Percentiles rank a stretch among this genome's conserved stretches.
Conservation (phyloP, 257 asterid genomes). For the Solanum chaucha region DNA sequence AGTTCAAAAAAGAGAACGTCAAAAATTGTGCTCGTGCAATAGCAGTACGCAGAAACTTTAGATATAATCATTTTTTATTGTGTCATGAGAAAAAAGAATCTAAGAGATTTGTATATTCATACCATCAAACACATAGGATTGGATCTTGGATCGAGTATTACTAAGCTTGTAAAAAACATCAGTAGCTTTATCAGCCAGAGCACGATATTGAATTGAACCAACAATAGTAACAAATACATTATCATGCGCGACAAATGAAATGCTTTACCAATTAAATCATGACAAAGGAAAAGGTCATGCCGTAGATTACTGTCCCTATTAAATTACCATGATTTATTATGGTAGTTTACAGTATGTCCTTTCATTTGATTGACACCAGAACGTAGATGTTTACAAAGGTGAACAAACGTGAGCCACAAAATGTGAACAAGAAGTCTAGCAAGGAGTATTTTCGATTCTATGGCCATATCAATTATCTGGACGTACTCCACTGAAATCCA, state of each 20-base stretch:
- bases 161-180: slow-evolving; percentile 39
- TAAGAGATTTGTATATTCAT: not conserved
- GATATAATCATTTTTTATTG: too few species aligned
- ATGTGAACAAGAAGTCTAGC: not conserved
- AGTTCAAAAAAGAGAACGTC: not conserved
- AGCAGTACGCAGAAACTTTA: not conserved
- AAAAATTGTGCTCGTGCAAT: not conserved
- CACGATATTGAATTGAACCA: slow-evolving; percentile 73
- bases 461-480: not conserved
- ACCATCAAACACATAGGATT: slow-evolving; percentile 82
- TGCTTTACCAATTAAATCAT: not conserved
- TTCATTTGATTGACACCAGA: not conserved
- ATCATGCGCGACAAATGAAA: slow-evolving; percentile 30
- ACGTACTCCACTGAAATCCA: not conserved
- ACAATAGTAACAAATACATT: slow-evolving; percentile 78
- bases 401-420: not conserved
- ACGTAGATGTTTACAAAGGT: not conserved
- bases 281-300: not conserved
- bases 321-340: not conserved
- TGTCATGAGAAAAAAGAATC: too few species aligned
- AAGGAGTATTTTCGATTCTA: not conserved
- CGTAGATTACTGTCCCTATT: not conserved
- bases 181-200: not conserved
- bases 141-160: slow-evolving; percentile 71
- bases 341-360: not conserved